Evolutionary conservation across 352 stramenopile species (phyloP).

Genomic region (Phytophthora sojae): DNA sequence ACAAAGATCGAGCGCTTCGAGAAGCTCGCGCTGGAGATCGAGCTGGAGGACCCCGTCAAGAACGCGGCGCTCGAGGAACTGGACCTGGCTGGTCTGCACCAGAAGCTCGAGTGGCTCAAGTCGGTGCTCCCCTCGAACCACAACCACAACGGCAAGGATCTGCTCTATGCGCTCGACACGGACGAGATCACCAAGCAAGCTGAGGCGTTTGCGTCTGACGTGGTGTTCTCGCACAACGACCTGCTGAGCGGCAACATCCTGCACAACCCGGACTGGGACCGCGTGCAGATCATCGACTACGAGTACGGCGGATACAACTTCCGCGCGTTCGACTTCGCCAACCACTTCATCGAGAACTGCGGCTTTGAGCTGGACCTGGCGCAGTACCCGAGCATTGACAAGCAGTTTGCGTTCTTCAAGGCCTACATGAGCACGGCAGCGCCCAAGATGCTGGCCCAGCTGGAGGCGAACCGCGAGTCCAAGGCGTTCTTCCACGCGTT

Average conservation of each 20-base stretch:
- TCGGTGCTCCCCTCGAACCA: conserved; percentile 77
- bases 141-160: conserved; percentile 70
- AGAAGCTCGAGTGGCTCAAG: conserved; percentile 85
- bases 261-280: conserved; percentile 76
- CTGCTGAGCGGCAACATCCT: conserved; percentile 90
- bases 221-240: conserved; percentile 96
- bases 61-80: conserved; percentile 65
- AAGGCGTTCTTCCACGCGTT: conserved; percentile 89
- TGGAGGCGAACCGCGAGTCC: conserved; percentile 76
- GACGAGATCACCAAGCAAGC: conserved; percentile 86
- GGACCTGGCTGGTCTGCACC: conserved; percentile 61
- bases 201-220: conserved; percentile 74
- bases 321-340: conserved; percentile 94
- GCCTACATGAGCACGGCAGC: conserved; percentile 81
- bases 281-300: conserved; percentile 96
- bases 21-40: conserved; percentile 71
- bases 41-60: conserved; percentile 68
- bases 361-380: conserved; percentile 93
- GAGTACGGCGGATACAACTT: conserved; percentile 96
- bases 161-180: conserved; percentile 57
- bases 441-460: conserved; percentile 64
- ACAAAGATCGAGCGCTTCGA: conserved; percentile 85
- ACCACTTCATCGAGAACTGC: conserved; percentile 96
- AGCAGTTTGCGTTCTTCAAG: conserved; percentile 90
- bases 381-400: conserved; percentile 81